Evolutionary conservation across 495 filamentous ascomycete genomes (phyloP).

Genomic region (Daldinia grandis): DNA sequence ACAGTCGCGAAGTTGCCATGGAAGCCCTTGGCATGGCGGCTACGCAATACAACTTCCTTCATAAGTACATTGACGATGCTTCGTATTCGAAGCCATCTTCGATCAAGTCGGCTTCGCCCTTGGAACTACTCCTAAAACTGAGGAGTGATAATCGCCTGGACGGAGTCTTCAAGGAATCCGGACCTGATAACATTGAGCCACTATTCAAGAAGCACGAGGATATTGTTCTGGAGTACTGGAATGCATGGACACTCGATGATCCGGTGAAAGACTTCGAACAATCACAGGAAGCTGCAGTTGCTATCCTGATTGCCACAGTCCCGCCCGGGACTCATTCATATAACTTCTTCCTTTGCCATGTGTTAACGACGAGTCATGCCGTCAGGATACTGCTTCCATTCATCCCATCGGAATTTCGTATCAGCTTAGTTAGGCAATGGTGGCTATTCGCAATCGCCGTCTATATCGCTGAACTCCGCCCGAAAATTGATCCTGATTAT

Average conservation of each 20-base stretch:
- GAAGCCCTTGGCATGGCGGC: constrained; percentile 78
- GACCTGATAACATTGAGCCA: constrained; percentile 68
- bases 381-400: constrained; percentile 84
- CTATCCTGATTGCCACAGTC: constrained; percentile 71
- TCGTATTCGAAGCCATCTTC: constrained; percentile 67
- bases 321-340: constrained; percentile 67
- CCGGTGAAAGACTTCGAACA: constrained; percentile 76
- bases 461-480: constrained; percentile 78
- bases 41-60: constrained; percentile 75
- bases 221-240: constrained; percentile 85
- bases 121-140: constrained; percentile 73
- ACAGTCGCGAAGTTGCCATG: constrained; percentile 80
- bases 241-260: constrained; percentile 75
- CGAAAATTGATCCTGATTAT: constrained; percentile 69
- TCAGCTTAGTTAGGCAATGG: constrained; percentile 81
- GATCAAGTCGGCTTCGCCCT: constrained; percentile 62
- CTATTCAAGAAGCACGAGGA: constrained; percentile 75
- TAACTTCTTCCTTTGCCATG: constrained; percentile 86
- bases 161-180: constrained; percentile 65
- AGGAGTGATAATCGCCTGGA: constrained; percentile 63
- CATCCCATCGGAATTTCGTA: constrained; percentile 75
- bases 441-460: constrained; percentile 83
- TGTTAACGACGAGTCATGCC: constrained; percentile 86
- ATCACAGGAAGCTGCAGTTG: constrained; percentile 77
- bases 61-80: constrained; percentile 80